Conservation (phyloP, 306 rosid genomes). For the Mucuna pruriens region DNA sequence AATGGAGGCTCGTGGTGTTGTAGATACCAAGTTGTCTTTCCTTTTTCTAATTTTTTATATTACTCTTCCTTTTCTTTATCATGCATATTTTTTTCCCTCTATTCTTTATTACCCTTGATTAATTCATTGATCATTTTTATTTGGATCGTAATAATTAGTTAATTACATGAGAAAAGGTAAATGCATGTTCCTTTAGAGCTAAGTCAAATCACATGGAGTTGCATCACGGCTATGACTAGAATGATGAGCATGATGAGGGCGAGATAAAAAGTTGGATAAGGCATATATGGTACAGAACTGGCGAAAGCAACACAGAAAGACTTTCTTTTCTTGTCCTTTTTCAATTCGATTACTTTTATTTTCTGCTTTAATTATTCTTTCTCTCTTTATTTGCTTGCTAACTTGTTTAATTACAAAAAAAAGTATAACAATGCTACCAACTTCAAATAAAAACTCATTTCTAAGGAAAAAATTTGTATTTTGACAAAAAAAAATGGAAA, state of each 20-base stretch:
- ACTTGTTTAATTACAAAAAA: background rate
- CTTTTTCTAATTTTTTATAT: background rate
- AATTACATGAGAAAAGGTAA: conserved; percentile 1
- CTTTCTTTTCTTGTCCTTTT: background rate
- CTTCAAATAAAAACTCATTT: background rate
- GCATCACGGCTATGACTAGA: background rate
- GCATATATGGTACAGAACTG: conserved; percentile 15
- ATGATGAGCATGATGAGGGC: conserved; percentile 25
- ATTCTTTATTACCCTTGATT: background rate
- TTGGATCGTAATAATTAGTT: background rate
- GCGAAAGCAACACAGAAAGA: background rate
- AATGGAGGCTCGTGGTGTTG: too few relatives aligned
- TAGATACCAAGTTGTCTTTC: too few relatives aligned
- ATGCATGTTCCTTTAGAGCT: conserved; percentile 6
- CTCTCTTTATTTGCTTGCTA: background rate
- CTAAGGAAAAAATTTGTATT: too few relatives aligned
- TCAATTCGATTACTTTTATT: background rate
- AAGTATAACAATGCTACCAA: background rate
- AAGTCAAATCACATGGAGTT: background rate
- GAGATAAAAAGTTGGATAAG: conserved; percentile 24
- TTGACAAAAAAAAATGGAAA: too few relatives aligned
- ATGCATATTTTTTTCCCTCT: background rate
- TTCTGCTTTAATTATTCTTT: conserved; percentile 3
- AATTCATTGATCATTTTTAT: background rate
- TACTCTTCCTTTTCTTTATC: background rate